Evolutionary conservation across 2,329 filamentous ascomycete species (phyloP).

Genomic region (Microcyclospora tardicrescens): DNA sequence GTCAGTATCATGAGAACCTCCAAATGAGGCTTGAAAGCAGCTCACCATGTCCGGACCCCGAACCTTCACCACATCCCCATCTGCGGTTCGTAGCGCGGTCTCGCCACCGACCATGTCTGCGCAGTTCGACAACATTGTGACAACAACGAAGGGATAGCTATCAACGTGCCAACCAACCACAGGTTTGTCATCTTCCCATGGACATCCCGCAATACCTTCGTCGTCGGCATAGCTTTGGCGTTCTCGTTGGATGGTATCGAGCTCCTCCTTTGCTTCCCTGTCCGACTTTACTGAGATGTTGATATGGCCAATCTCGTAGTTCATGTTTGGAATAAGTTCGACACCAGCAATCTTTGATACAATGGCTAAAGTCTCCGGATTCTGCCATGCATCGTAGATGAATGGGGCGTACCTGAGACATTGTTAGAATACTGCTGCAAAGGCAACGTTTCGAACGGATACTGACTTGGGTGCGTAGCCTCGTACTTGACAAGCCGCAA

Average conservation of each 20-base stretch:
- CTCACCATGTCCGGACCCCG: constrained; percentile 47
- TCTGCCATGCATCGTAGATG: constrained; percentile 48
- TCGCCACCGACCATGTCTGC: constrained; percentile 51
- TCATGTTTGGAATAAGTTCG: constrained; percentile 43
- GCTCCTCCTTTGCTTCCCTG: constrained; percentile 3
- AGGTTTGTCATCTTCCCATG: constrained; percentile 38
- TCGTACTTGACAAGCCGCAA: constrained; percentile 43
- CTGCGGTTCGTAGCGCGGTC: constrained; percentile 44
- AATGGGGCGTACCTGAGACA: constrained; percentile 48
- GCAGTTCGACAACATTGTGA: constrained; percentile 53
- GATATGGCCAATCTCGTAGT: constrained; percentile 47
- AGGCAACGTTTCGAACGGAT: neutral
- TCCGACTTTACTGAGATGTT: constrained; percentile 43
- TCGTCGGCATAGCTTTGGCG: constrained; percentile 26
- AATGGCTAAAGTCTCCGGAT: constrained; percentile 40
- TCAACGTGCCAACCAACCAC: constrained; percentile 53
- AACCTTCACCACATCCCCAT: constrained; percentile 44
- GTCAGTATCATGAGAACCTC: neutral
- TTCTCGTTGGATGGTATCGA: constrained; percentile 17
- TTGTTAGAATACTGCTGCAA: neutral
- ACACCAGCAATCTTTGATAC: constrained; percentile 46
- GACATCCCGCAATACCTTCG: constrained; percentile 30
- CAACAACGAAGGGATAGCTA: constrained; percentile 56
- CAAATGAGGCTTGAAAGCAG: constrained; percentile 5
- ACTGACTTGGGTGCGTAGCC: constrained; percentile 45